Evolutionary conservation across 768 basidiomycete species (phyloP).

Genomic region (Rhodotorula sphaerocarpa): DNA sequence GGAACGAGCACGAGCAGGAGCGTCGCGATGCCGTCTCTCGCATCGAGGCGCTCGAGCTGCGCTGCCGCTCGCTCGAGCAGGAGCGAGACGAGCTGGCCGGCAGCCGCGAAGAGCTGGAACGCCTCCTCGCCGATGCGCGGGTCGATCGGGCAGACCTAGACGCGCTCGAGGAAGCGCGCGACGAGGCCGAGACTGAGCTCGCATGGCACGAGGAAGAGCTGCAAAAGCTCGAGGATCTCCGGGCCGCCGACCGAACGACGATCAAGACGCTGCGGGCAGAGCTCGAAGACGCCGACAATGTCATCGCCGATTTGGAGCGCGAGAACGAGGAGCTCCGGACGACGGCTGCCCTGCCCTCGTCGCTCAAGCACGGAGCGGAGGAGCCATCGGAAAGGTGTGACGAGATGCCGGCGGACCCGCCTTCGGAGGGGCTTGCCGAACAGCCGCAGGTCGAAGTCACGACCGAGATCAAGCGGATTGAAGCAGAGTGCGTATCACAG

Average conservation of each 20-base stretch:
- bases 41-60: neutral
- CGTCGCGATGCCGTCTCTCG: too few species aligned
- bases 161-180: neutral
- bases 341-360: too few species aligned
- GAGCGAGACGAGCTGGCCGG: conserved; percentile 15
- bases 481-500: neutral
- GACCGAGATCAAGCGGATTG: neutral
- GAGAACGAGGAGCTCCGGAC: neutral
- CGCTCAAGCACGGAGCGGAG: too few species aligned
- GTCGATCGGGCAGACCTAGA: neutral
- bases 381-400: too few species aligned
- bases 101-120: conserved; percentile 8
- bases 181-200: conserved; percentile 20
- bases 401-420: too few species aligned
- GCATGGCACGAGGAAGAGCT: conserved; percentile 21
- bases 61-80: conserved; percentile 5
- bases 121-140: neutral
- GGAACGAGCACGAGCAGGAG: too few species aligned
- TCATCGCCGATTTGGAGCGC: neutral
- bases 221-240: neutral
- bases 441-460: neutral
- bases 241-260: neutral
- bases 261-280: neutral
- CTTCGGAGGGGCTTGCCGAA: neutral
- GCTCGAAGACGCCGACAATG: neutral